Evolutionary conservation across 2,329 filamentous ascomycete genomes (phyloP).

Genomic region (Cytospora paraplurivora): DNA sequence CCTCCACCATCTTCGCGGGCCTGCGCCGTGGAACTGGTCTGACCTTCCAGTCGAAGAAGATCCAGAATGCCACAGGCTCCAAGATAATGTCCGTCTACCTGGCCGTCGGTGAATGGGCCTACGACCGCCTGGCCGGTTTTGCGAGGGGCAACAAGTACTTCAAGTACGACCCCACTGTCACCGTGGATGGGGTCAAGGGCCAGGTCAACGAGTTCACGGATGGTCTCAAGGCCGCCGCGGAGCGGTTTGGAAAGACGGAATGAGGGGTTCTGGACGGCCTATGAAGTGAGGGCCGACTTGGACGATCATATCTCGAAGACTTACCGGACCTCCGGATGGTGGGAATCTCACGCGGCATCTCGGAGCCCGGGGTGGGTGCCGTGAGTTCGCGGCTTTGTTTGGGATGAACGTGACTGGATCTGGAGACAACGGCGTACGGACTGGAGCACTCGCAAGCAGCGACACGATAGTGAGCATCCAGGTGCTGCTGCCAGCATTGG

Average conservation of each 20-base stretch:
- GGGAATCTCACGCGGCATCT: too few species aligned
- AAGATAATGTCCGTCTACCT: slow-evolving; percentile 23
- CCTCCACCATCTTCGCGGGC: slow-evolving; percentile 27
- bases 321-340: not conserved
- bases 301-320: too few species aligned
- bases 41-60: slow-evolving; percentile 26
- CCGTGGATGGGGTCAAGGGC: slow-evolving; percentile 25
- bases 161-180: slow-evolving; percentile 27
- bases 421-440: not conserved
- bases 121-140: slow-evolving; percentile 23
- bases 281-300: not conserved
- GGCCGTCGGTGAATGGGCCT: slow-evolving; percentile 25
- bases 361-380: too few species aligned
- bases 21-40: slow-evolving; percentile 26
- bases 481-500: not conserved
- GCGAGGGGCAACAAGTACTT: slow-evolving; percentile 26
- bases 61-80: slow-evolving; percentile 21
- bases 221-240: slow-evolving; percentile 26
- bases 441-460: not conserved
- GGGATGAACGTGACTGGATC: too few species aligned
- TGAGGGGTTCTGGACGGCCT: not conserved
- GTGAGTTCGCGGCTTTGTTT: too few species aligned
- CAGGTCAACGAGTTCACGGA: slow-evolving; percentile 28
- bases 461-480: not conserved
- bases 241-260: slow-evolving; percentile 5